Conservation (phyloP, 192 early-diverging fungal genomes). For the Entomortierella beljakovae region DNA sequence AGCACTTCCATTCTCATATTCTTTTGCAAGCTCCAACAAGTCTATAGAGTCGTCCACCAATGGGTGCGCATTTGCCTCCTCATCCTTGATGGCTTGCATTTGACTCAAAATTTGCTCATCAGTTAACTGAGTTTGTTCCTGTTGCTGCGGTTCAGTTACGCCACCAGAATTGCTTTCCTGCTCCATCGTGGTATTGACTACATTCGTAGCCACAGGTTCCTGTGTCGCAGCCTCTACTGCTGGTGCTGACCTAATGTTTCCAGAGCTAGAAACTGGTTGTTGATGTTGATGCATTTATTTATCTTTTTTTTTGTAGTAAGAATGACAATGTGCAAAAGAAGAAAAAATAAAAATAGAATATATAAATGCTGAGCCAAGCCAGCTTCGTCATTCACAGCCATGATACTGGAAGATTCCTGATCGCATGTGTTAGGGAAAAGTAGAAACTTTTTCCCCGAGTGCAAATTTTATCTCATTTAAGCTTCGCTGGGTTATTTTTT, state of each 20-base stretch:
- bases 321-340: neutral
- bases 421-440: too few species aligned
- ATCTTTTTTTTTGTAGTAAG: constrained; percentile 1
- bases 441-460: too few species aligned
- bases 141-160: neutral
- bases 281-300: neutral
- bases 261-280: neutral
- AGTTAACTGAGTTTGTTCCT: constrained; percentile 21
- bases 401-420: too few species aligned
- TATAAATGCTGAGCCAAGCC: too few species aligned
- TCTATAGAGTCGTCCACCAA: constrained; percentile 62
- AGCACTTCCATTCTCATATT: constrained; percentile 63
- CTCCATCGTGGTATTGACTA: neutral
- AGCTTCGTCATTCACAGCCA: too few species aligned
- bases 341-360: neutral
- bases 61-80: constrained; percentile 67
- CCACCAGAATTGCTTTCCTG: neutral
- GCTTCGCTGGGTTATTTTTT: too few species aligned
- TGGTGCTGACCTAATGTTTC: neutral
- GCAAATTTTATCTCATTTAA: too few species aligned
- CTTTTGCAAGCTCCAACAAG: constrained; percentile 58
- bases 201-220: neutral
- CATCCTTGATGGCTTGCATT: constrained; percentile 66
- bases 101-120: constrained; percentile 54
- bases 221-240: neutral